Base-by-base conservation (phyloP, 1,284 basidiomycete species). In the Bjerkandera adusta region DNA sequence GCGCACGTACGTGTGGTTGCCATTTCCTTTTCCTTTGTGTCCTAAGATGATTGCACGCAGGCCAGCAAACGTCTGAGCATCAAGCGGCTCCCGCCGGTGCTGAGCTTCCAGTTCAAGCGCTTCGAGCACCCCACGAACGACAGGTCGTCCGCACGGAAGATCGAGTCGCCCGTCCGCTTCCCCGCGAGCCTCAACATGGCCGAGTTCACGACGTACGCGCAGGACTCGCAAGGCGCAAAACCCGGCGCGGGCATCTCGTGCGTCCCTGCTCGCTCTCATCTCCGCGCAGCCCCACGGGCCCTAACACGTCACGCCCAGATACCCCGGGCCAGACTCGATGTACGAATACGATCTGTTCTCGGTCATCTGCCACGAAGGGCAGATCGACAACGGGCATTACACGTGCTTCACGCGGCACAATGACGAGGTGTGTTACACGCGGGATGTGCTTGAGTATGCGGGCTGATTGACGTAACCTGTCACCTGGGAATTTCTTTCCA, bases 21-120 rank as follows among this genome's bases (percentile, higher is more conserved):
- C 47, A 33, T 47, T 38, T 20, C 25, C 8, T 22, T 26, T 36
- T 45, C 29, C 42, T 34, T 41, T 36, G 43, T 45, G 29, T 44
- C 44, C 20, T 27, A 47, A 32, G 48, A 55, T 54, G 46, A 50
- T 25, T 36, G 15, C 3, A n/a, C n/a, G n/a, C 21, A 84, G 53
- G 89, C 88, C 0, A 89, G 79, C 56, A 94, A 95, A 61, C 85
- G 91, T 36, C 68, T 98, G 43, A 89, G 84, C 53, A 84, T 98
- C 56, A 81, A 79, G 47, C 86, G 86, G 52, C 73, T 99, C 3
- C 94, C 96, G 0, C 89, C 92, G 0, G 92, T 97, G 1, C 72
- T 99, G 36, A 92, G 89, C 57, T 92, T 98, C 57, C 96, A 98
- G 65, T 87, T 99, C 69, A 99, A 98, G 92, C 85, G 95, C 3